Percentiles rank a stretch among this genome's conserved stretches.
These are phyloP conservation scores for Fusarium sp. DNA, from an alignment of 2,329 filamentous ascomycete species.

Conservation along the genomic window DNA sequence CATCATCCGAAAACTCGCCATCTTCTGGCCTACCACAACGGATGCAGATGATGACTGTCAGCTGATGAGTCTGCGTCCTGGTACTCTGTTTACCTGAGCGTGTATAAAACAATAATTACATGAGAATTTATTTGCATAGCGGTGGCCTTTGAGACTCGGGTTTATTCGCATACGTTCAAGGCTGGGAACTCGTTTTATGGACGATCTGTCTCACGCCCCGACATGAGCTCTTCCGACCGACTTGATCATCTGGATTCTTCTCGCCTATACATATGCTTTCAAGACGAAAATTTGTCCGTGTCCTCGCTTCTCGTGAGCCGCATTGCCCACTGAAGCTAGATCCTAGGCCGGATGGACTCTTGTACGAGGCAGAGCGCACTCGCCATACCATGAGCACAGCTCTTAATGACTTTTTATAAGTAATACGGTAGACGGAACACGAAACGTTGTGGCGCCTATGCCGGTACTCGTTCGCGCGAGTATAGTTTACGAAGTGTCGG, in stretches of 20 bases:
- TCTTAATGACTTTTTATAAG: slow-evolving; percentile 42
- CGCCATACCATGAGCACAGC: slow-evolving; percentile 27
- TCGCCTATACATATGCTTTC: background rate
- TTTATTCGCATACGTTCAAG: slow-evolving; percentile 26
- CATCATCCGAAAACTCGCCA: slow-evolving; percentile 62
- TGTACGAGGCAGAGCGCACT: slow-evolving; percentile 12
- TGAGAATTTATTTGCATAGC: slow-evolving; percentile 50
- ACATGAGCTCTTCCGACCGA: slow-evolving; percentile 7
- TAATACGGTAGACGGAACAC: slow-evolving; percentile 42
- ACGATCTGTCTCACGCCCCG: slow-evolving; percentile 4
- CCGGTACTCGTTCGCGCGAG: slow-evolving; percentile 39
- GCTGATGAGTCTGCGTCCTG: slow-evolving; percentile 46
- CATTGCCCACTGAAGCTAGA: background rate
- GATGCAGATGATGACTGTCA: slow-evolving; percentile 72
- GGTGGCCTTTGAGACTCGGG: slow-evolving; percentile 41
- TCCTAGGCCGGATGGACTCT: slow-evolving; percentile 6
- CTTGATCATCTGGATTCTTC: slow-evolving; percentile 16
- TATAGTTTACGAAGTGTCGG: slow-evolving; percentile 31
- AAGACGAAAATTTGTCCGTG: background rate
- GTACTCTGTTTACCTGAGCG: slow-evolving; percentile 33
- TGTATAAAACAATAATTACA: slow-evolving; percentile 44
- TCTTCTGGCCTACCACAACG: slow-evolving; percentile 59
- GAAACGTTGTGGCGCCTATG: slow-evolving; percentile 32
- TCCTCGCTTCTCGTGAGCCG: background rate
- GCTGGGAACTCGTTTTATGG: slow-evolving; percentile 16